These are phyloP conservation scores for Hordeum pubiflorum DNA, from an alignment of 202 grass and related monocot species.

Conservation along the genomic window DNA sequence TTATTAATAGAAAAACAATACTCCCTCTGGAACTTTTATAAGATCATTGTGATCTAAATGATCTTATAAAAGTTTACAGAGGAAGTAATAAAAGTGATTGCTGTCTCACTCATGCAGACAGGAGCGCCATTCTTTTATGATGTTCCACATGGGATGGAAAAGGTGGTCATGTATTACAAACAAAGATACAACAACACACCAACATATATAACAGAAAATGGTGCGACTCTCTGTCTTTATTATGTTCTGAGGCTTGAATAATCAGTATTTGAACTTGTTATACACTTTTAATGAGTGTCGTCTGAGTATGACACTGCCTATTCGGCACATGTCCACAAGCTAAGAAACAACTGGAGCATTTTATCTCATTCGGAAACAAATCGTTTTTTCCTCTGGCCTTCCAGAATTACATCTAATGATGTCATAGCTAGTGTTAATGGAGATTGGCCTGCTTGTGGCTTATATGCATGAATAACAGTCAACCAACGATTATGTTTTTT, in stretches of 20 bases:
- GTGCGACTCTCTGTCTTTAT: conserved; percentile 5
- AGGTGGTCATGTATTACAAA: conserved; percentile 46
- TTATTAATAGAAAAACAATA: no score
- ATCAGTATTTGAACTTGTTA: neutral
- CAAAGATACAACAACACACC: conserved; percentile 61
- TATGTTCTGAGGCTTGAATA: neutral
- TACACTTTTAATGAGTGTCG: neutral
- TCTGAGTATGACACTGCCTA: neutral
- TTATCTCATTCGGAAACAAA: neutral
- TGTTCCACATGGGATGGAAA: conserved; percentile 56
- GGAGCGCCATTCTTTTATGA: conserved; percentile 6
- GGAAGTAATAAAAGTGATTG: neutral
- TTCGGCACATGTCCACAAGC: neutral
- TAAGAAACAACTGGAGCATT: neutral
- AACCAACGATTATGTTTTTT: neutral
- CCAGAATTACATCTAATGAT: neutral
- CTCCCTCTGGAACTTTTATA: no score
- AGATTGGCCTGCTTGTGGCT: neutral
- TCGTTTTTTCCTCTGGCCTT: neutral
- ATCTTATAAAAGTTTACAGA: no score
- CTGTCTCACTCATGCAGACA: conserved; percentile 40
- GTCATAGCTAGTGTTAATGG: neutral
- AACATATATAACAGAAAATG: conserved; percentile 70
- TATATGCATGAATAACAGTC: neutral
- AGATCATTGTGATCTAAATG: no score